Evolutionary conservation across 768 basidiomycete genomes (phyloP), one percentile per base, ranked within the genome.

Genomic region (Mycena pura): DNA sequence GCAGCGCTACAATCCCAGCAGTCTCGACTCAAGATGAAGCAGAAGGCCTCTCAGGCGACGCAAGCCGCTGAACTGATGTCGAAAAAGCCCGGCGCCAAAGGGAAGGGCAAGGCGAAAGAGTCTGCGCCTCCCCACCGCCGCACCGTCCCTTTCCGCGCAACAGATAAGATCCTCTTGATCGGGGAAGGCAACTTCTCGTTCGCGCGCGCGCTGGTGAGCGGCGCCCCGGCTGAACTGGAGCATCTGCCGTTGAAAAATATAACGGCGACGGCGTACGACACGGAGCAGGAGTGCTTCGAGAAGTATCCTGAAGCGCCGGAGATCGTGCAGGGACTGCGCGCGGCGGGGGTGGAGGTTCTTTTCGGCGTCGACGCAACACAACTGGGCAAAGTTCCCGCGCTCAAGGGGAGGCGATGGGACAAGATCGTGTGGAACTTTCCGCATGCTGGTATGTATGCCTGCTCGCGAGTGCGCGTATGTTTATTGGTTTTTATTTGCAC

Each of bases 131-230:
- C 69, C 36, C 77, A 66, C 32, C 76, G 70, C n/a, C 76, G 80
- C 1, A 90, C 84, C 0, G 79, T 91, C 9, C 92, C 91, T 0
- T 92, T 92, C 74, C 73, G 71, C 14, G 70, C 84, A 0, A 86
- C 84, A 8, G 88, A 93, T 69, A 84, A 72, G 46, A 89, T 93
- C 31, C 79, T 93, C 21, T 82, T 96, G 28, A 78, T 99, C 51
- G 96, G 96, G 9, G 96, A 99, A 79, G 96, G 94, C 11, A 93
- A 98, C 73, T 98, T 99, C 70, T 96, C 96, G 1, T 99, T 93
- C 68, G 83, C 95, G 3, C 86, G 84, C 25, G 88, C 95, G 15
- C 81, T 98, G 15, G 74, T 92, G 25, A 66, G 78, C 13, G 73
- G 78, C 59, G 73, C 80, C 14, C 80, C 86, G 0, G 79, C 75